A percentile compares a stretch with the other conserved stretches of the same genome.
These are phyloP conservation scores for Colletotrichum coccodes DNA, from an alignment of 2,329 filamentous ascomycete genomes.

Conservation along the genomic window DNA sequence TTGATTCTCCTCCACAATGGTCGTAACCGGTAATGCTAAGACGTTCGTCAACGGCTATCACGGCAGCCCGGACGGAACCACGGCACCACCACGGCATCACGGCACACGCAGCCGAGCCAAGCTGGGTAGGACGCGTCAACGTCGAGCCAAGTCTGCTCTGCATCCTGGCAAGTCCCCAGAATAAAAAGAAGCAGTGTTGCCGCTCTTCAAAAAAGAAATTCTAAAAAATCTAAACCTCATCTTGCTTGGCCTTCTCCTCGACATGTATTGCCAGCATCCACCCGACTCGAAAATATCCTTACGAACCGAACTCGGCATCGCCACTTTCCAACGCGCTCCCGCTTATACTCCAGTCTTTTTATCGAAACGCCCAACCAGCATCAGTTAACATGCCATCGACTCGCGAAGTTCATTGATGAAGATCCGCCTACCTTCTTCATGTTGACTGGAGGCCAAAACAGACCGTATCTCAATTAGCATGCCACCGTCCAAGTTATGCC, in stretches of 20 bases:
- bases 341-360: background rate
- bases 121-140: constrained; percentile 8
- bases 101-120: constrained; percentile 30
- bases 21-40: constrained; percentile 14
- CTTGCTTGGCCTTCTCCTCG: background rate
- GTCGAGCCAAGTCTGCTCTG: background rate
- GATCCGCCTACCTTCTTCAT: background rate
- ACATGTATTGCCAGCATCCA: background rate
- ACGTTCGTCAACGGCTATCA: constrained; percentile 12
- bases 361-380: background rate
- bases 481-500: background rate
- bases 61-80: constrained; percentile 19
- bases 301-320: background rate
- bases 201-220: background rate
- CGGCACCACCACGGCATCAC: constrained; percentile 11
- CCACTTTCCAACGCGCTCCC: background rate
- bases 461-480: no score
- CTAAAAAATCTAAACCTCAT: no score
- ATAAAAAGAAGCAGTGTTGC: background rate
- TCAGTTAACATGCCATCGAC: background rate
- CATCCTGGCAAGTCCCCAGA: background rate
- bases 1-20: background rate
- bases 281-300: no score
- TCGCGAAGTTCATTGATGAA: background rate
- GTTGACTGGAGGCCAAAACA: background rate